Evolutionary conservation across 345 rosid species (phyloP), one percentile per base, ranked within the genome.

Genomic region (Hypericum androsaemum): DNA sequence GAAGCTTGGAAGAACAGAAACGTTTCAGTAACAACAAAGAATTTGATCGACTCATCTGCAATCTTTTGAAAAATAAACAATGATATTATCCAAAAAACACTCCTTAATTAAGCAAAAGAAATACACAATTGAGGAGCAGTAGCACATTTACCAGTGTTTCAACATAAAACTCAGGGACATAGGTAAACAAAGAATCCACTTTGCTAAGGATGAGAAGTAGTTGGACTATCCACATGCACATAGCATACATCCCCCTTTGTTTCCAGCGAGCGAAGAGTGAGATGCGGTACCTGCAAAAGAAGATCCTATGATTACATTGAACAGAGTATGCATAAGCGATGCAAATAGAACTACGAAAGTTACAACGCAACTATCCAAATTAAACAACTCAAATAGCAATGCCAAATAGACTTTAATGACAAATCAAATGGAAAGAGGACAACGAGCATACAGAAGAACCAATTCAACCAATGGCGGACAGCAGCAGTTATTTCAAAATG

Each of bases 181-280:
- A 88, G 39, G 83, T 60, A 51, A 92, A 92, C 57, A 83, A 65
- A 11, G 78, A 77, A 71, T 88, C 98, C 81, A 80, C 65, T 83
- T 82, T 83, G 78, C 94, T 83, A 60, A 92, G 78, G 63, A 78
- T 81, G 62, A 92, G 71, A 75, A 92, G 86, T 57, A 92, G 73
- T 56, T 85, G 95, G 44, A 85, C 95, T 64, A 80, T 78, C 96
- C 96, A 88, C 89, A 83, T 81, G 78, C 95, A 92, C 46, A 77
- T 69, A 54, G 96, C 98, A 79, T 88, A 88, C 94, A 92, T 92
- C 67, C 96, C 98, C 65, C 95, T 81, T 71, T 92, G 98, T 81
- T 92, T 92, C 98, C 98, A 92, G 39, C 77, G 76, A 28, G 96
- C 82, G 69, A 77, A 80, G 48, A 88, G 83, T 59, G 80, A 72